Conservation (phyloP, 345 rosid species). For the Gossypium bickii region DNA sequence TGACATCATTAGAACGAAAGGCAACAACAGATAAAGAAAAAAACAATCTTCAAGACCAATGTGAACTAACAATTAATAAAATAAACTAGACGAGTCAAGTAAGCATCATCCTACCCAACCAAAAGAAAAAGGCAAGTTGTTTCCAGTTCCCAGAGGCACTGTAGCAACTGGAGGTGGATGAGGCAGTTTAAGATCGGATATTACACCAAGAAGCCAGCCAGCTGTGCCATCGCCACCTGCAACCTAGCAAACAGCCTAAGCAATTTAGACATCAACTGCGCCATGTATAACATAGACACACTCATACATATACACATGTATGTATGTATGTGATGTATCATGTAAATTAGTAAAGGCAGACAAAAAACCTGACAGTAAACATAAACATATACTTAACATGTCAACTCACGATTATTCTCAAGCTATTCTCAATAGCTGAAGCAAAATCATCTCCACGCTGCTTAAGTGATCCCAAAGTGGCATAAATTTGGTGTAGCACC, state of each 20-base stretch:
- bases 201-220: slow-evolving; percentile 71
- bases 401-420: slow-evolving; percentile 62
- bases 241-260: slow-evolving; percentile 37
- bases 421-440: slow-evolving; percentile 36
- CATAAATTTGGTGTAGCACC: slow-evolving; percentile 44
- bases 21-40: background rate
- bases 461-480: slow-evolving; percentile 35
- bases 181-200: slow-evolving; percentile 68
- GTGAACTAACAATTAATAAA: slow-evolving; percentile 2
- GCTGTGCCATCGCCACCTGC: slow-evolving; percentile 85
- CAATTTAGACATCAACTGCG: background rate
- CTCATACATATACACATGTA: background rate
- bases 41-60: background rate
- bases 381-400: background rate
- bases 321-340: background rate
- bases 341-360: background rate
- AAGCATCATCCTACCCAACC: slow-evolving; percentile 53
- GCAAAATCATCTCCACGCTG: slow-evolving; percentile 49
- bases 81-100: slow-evolving; percentile 2
- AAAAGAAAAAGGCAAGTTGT: slow-evolving; percentile 70
- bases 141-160: slow-evolving; percentile 73
- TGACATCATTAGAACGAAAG: background rate
- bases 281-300: background rate
- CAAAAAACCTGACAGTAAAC: background rate
- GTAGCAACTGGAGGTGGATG: slow-evolving; percentile 63